These are phyloP conservation scores for Benincasa hispida DNA, from an alignment of 306 rosid species.

Conservation along the genomic window DNA sequence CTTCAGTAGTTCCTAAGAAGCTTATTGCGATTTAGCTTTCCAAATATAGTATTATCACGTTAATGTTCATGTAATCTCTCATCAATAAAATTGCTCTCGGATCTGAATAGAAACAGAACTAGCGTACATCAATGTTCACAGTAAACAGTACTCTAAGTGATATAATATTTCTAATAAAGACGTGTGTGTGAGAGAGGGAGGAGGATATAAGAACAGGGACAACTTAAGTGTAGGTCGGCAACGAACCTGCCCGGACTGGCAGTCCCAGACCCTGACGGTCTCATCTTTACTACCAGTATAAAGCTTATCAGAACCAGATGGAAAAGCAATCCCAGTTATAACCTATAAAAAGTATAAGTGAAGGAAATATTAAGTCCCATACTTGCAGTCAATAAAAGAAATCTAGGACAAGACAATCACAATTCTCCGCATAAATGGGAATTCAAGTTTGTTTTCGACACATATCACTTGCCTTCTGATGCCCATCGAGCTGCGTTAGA, in stretches of 20 bases:
- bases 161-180: no score
- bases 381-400: background rate
- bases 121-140: background rate
- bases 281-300: constrained; percentile 90
- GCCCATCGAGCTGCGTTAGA: constrained; percentile 84
- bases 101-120: background rate
- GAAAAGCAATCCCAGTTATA: constrained; percentile 75
- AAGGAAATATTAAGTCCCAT: background rate
- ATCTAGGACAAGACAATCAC: background rate
- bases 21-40: background rate
- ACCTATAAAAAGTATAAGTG: constrained; percentile 27
- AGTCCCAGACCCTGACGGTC: constrained; percentile 83
- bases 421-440: background rate
- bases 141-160: background rate
- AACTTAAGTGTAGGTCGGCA: background rate
- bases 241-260: constrained; percentile 87
- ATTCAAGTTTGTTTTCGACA: background rate
- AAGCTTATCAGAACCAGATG: constrained; percentile 86
- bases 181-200: no score
- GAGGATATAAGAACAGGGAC: constrained; percentile 3
- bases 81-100: background rate
- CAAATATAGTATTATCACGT: background rate
- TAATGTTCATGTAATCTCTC: background rate
- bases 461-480: constrained; percentile 40
- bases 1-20: background rate